Conservation (phyloP, 352 stramenopile species). For the Pythium angustatum region DNA sequence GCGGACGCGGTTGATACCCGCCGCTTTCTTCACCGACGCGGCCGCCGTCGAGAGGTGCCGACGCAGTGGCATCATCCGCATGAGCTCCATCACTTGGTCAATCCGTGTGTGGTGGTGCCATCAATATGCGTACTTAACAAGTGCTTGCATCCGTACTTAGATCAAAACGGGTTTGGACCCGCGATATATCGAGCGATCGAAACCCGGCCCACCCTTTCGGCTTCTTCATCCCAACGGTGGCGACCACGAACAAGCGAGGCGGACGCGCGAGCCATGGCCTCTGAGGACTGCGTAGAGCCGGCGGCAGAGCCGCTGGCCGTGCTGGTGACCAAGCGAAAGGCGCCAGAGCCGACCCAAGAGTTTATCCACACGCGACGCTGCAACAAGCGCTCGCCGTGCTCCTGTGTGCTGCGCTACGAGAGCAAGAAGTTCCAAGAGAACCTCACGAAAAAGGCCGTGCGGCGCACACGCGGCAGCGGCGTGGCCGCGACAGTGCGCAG, state of each 20-base stretch:
- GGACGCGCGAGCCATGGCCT: too few species aligned
- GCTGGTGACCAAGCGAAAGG: neutral
- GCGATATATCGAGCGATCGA: neutral
- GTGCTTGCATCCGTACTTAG: neutral
- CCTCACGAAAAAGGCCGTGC: conserved; percentile 37
- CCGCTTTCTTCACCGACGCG: conserved; percentile 40
- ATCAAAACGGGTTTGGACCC: neutral
- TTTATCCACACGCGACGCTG: conserved; percentile 39
- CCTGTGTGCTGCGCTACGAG: conserved; percentile 64
- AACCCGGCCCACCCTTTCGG: conserved; percentile 4
- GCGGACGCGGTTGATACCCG: conserved; percentile 56
- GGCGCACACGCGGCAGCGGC: neutral
- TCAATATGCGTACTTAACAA: neutral
- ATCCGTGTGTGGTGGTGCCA: conserved; percentile 8
- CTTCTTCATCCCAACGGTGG: neutral
- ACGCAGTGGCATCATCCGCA: neutral
- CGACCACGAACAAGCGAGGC: neutral
- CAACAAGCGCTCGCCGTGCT: conserved; percentile 64
- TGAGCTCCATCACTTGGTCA: neutral
- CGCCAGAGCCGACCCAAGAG: neutral
- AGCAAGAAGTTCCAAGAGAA: conserved; percentile 73
- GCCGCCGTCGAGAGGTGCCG: conserved; percentile 15
- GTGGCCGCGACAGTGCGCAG: conserved; percentile 12
- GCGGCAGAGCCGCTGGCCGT: neutral
- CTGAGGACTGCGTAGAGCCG: too few species aligned